Base-by-base conservation (phyloP, 148 eudicot species). In the Silene conica region DNA sequence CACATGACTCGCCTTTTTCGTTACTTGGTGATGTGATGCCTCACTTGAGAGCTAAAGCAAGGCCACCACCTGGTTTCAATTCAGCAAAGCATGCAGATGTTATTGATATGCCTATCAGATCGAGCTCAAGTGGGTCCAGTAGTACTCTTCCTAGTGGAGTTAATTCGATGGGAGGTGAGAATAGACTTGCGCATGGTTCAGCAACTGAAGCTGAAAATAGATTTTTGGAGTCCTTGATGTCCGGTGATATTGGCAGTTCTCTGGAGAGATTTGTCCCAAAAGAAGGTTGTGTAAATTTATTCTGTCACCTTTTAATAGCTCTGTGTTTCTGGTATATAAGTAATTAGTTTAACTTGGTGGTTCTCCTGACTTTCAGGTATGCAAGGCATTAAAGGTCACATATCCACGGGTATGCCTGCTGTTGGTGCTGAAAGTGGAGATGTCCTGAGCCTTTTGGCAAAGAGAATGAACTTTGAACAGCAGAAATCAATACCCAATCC, bases 1-100 rank as follows among this genome's bases (percentile, higher is more conserved):
- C 97, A 26, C 75, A 54, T 13, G 93, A 95, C 61, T 73, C 79
- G 0, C 89, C 97, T 22, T 95, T 90, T 71, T 74, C 81, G 6
- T 71, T 74, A 66, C 92, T 95, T 71, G 98, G 98, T 73, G 98
- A 92, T 81, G 92, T 92, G 74, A 95, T 95, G 98, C 98, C 98
- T 34, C 98, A 95, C 72, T 81, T 95, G 60, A 88, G 90, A 70
- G 90, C 97, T 46, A 95, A 95, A 76, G 89, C 86, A 54, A 83
- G 90, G 70, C 93, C 98, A 62, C 98, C 98, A 8, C 97, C 97
- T 71, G 98, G 98, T 70, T 95, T 95, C 67, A 83, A 77, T 65
- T 72, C 91, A 48, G 77, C 90, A 18, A 89, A 90, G 79, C 86
- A 74, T 26, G 83, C 73, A 82, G 99, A 90, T 73, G 59, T 74